Base-by-base conservation (phyloP, 1,284 basidiomycete genomes). In the Fomes fomentarius region DNA sequence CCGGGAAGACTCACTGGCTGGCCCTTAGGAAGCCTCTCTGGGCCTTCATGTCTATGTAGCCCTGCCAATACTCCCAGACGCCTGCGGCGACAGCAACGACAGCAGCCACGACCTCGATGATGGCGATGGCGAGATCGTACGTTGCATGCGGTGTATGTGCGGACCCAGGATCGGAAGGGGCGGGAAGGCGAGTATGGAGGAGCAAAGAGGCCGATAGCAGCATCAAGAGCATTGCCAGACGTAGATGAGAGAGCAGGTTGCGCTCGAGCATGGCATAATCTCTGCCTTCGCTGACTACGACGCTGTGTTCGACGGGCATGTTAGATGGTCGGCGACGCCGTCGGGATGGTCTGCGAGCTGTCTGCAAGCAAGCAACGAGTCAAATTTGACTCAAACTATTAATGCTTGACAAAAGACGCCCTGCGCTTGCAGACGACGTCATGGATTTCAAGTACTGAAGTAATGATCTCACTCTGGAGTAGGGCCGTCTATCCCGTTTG, bases 251-350 rank as follows among this genome's bases (percentile, higher is more conserved):
- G 22, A 90, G 74, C 43, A 87, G 71, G 62, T 90, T 90, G 47
- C 87, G 77, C 68, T 90, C 87, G 10, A 90, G 77, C 87, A 90
- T 88, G 66, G 81, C 84, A 57, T 81, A 88, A 66, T 90, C 87
- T 62, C 88, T 76, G 12, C 84, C 84, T 14, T 75, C 76, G 62
- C 79, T 81, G 47, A 75, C 75, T 21, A 66, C 63, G 47, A 76
- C 72, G 38, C 73, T 65, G 5, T 73, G 57, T 22, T 61, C 44
- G 15, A 63, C 61, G 14, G 66, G 67, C 69, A 69, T 69, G 31
- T 19, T 47, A 47, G 14, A n/a, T 17, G 15, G 28, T 19, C 38
- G 38, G 3, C 21, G 38, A 10, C 38, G 21, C 6, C 12, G 28
- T 30, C 12, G 28, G 28, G 28, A 30, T 30, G 28, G 6, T 30